Evolutionary conservation across 1,284 basidiomycete genomes (phyloP).

Genomic region (Microbotryum violaceum): DNA sequence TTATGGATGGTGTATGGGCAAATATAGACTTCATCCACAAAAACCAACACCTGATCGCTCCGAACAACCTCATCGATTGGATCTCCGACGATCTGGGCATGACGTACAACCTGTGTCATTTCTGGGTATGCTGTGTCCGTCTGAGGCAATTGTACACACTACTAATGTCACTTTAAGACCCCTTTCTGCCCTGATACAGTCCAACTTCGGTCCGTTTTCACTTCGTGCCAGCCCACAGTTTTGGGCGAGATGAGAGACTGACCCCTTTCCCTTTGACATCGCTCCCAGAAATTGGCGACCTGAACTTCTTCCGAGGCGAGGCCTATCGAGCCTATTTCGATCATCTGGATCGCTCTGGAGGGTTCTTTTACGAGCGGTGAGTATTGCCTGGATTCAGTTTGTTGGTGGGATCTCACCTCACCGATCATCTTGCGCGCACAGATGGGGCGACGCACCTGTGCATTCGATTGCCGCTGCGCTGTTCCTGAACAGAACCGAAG

Average conservation of each 20-base stretch:
- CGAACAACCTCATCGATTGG: slow-evolving; percentile 65
- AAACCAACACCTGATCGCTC: slow-evolving; percentile 60
- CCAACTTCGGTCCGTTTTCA: too few species aligned
- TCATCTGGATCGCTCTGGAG: slow-evolving; percentile 65
- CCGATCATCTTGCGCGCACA: slow-evolving; percentile 19
- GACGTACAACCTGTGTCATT: slow-evolving; percentile 64
- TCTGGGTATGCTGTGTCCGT: slow-evolving; percentile 14
- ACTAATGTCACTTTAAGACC: not conserved
- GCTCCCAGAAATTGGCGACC: slow-evolving; percentile 57
- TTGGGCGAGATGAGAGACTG: not conserved
- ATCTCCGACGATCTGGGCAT: slow-evolving; percentile 64
- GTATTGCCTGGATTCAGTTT: not conserved
- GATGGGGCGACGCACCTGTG: slow-evolving; percentile 81
- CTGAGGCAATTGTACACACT: not conserved
- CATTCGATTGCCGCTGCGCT: slow-evolving; percentile 71
- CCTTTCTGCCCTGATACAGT: too few species aligned
- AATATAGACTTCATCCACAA: slow-evolving; percentile 56
- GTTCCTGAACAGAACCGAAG: slow-evolving; percentile 55
- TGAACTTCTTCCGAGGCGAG: slow-evolving; percentile 68
- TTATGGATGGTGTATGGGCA: not conserved
- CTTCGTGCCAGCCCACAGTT: too few species aligned
- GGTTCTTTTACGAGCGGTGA: slow-evolving; percentile 59
- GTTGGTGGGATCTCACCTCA: not conserved
- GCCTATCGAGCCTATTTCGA: slow-evolving; percentile 67
- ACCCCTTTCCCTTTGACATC: not conserved